Percentiles rank a stretch among this genome's conserved stretches.
Evolutionary conservation across 2,329 filamentous ascomycete genomes (phyloP).

Genomic region (Coniochaeta prunicola): DNA sequence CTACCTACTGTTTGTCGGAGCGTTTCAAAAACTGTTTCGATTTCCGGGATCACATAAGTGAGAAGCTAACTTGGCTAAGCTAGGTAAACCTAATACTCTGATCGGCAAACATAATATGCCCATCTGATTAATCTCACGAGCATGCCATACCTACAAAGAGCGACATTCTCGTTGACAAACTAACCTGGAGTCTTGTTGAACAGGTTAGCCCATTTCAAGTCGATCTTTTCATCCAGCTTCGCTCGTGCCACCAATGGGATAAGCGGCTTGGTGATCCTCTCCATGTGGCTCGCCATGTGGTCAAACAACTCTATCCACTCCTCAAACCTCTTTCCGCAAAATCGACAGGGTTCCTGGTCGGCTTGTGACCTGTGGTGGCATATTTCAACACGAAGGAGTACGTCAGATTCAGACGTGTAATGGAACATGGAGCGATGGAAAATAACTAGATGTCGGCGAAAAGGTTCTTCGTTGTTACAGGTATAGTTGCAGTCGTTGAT

Average conservation of each 20-base stretch:
- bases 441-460: slow-evolving; percentile 83
- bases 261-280: slow-evolving; percentile 78
- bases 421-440: slow-evolving; percentile 65
- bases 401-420: too few relatives aligned
- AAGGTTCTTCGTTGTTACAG: slow-evolving; percentile 87
- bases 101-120: too few relatives aligned
- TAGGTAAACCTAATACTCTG: too few relatives aligned
- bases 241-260: slow-evolving; percentile 47
- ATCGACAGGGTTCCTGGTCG: slow-evolving; percentile 73
- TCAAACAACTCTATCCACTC: slow-evolving; percentile 92
- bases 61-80: too few relatives aligned
- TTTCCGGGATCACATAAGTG: too few relatives aligned
- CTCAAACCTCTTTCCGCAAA: slow-evolving; percentile 73
- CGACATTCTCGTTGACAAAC: not conserved
- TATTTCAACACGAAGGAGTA: slow-evolving; percentile 67
- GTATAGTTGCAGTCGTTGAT: slow-evolving; percentile 72
- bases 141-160: not conserved
- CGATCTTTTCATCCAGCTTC: not conserved
- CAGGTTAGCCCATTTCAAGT: not conserved
- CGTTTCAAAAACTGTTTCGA: not conserved
- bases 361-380: slow-evolving; percentile 65
- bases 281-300: slow-evolving; percentile 93
- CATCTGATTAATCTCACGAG: too few relatives aligned
- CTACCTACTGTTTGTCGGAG: too few relatives aligned
- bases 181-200: not conserved